A percentile compares a stretch with the other conserved stretches of the same genome.
Conservation (phyloP, 2,329 filamentous ascomycete genomes). For the Neopestalotiopsis clavispora region DNA sequence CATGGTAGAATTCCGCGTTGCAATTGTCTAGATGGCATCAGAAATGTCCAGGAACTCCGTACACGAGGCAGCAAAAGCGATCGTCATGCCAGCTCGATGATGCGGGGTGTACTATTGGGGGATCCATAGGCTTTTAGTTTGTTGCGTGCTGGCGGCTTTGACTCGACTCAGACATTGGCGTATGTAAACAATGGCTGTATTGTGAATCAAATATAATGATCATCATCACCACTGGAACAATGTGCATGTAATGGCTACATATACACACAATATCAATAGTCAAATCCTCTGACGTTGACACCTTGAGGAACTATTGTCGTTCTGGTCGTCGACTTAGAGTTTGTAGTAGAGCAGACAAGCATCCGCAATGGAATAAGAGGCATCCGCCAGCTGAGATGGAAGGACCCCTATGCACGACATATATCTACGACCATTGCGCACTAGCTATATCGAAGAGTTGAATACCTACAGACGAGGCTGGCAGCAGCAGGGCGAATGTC, state of each 20-base stretch:
- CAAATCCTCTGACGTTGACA: background rate
- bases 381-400: background rate
- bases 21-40: background rate
- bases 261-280: background rate
- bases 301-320: background rate
- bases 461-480: background rate
- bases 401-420: conserved; percentile 1
- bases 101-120: background rate
- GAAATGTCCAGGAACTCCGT: background rate
- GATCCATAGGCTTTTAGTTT: background rate
- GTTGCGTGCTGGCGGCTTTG: background rate
- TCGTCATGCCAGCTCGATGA: background rate
- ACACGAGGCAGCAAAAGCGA: background rate
- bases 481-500: background rate
- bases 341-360: background rate
- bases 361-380: background rate
- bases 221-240: too few relatives aligned
- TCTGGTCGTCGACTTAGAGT: background rate
- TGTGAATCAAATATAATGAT: background rate
- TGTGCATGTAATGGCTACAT: background rate
- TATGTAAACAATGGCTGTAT: too few relatives aligned
- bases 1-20: background rate
- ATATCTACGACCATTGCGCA: background rate
- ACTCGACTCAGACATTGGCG: too few relatives aligned
- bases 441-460: background rate